Base-by-base conservation (phyloP, 768 basidiomycete genomes). In the Russula emetica region DNA sequence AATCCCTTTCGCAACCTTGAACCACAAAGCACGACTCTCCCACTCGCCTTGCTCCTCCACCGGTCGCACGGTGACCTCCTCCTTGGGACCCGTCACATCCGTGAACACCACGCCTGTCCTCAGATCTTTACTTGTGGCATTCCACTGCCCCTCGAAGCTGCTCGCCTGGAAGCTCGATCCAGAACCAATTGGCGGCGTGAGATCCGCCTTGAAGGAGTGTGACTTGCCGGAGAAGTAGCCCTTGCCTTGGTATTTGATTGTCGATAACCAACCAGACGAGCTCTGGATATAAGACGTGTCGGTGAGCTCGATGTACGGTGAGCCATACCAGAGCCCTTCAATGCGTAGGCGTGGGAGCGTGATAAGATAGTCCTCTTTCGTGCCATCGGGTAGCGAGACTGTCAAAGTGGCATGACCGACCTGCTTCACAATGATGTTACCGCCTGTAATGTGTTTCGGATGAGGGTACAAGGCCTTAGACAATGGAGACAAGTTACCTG, bases 201-300 rank as follows among this genome's bases (percentile, higher is more conserved):
- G 73, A 1, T 80, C 80, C 11, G 96, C 93, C 74, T 94, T 95
- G 84, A 94, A 97, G 3, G 86, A 79, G 77, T 99, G 96, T 4
- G 92, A 85, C 74, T 94, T 95, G 60, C 96, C 95, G 40, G 85
- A 84, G 73, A 98, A 92, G 78, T 95, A 98, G 30, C 95, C 96
- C 72, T 92, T 93, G 74, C 95, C 96, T 72, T 94, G 93, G 81
- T 96, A 98, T 68, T 96, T 61, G 68, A 85, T 83, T 64, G 78
- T 77, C 11, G 82, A 79, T 26, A 80, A 72, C 77, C 78, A 87
- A 20, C 87, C 87, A 24, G 82, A 79, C n/a, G 82, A 82, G 32
- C 76, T 77, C 69, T 84, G 82, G 72, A 99, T 96, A 75, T 88
- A 83, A 58, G 86, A 88, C 5, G 84, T 82, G 66, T 96, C 94